These are phyloP conservation scores for Geotrichum fermentans DNA, from an alignment of 1,139 yeast species.

Conservation along the genomic window DNA sequence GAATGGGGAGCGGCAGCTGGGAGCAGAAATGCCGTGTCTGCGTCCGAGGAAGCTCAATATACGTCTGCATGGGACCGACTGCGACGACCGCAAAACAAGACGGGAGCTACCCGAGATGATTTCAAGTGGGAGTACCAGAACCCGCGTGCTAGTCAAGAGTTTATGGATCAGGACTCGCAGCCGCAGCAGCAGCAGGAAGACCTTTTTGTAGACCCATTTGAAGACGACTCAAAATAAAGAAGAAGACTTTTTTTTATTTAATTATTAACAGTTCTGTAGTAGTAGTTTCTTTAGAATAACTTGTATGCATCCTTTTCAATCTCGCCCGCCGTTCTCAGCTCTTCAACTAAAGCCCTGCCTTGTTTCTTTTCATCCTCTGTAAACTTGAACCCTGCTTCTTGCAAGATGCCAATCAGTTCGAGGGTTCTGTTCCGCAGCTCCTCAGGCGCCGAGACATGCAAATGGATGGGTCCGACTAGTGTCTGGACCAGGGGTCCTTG, in stretches of 20 bases:
- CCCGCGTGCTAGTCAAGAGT: conserved; percentile 6
- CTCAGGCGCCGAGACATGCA: conserved; percentile 7
- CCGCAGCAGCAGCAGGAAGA: conserved; percentile 4
- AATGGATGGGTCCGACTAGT: conserved; percentile 12
- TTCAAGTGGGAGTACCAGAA: conserved; percentile 18
- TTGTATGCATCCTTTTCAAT: conserved; percentile 19
- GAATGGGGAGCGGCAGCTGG: no score
- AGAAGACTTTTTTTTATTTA: not conserved
- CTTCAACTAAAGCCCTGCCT: conserved; percentile 42
- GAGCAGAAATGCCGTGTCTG: no score
- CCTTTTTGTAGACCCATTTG: conserved; percentile 14
- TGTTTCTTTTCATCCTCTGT: conserved; percentile 44
- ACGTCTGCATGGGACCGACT: no score
- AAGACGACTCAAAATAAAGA: conserved; percentile 11
- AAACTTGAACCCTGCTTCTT: conserved; percentile 45
- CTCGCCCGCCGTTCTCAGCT: conserved; percentile 21
- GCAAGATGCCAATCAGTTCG: conserved; percentile 13
- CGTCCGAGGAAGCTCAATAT: no score
- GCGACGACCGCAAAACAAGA: no score
- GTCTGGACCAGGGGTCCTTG: conserved; percentile 9
- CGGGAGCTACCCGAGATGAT: no score
- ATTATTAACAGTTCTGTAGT: not conserved
- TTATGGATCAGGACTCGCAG: no score
- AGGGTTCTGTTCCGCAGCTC: conserved; percentile 17
- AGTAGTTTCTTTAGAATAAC: conserved; percentile 6